Evolutionary conservation across 768 basidiomycete species (phyloP).

Genomic region (Leccinum imitatum): DNA sequence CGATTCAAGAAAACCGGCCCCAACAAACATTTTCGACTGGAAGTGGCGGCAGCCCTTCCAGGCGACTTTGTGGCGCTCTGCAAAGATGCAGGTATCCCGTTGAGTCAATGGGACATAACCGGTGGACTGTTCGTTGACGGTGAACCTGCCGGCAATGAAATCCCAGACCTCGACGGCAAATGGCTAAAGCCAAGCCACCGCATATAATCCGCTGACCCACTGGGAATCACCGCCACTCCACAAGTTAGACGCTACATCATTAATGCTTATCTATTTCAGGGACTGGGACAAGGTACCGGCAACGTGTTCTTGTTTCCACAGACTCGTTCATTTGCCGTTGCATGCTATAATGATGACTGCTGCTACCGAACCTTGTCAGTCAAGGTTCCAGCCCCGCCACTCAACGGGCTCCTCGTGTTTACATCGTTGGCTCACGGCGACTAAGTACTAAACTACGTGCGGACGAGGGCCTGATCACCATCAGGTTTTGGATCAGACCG

Average conservation of each 20-base stretch:
- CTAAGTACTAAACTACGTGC: constrained; percentile 21
- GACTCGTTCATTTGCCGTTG: constrained; percentile 11
- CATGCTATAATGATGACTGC: constrained; percentile 14
- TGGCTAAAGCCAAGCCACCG: constrained; percentile 28
- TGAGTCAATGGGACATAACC: constrained; percentile 36
- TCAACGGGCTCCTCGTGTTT: constrained; percentile 29
- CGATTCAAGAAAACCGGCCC: constrained; percentile 45
- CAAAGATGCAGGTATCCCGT: constrained; percentile 41
- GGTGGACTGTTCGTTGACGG: constrained; percentile 53
- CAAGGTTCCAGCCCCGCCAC: constrained; percentile 25
- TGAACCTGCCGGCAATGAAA: constrained; percentile 32
- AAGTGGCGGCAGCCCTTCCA: constrained; percentile 58
- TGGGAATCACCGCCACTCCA: constrained; percentile 2
- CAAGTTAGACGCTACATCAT: neutral
- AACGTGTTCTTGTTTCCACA: constrained; percentile 21
- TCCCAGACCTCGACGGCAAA: constrained; percentile 41
- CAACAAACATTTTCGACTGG: constrained; percentile 50
- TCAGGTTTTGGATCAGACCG: constrained; percentile 11
- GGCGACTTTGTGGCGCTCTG: constrained; percentile 54
- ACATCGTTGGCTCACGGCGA: constrained; percentile 27
- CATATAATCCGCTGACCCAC: constrained; percentile 12
- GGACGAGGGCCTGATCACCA: constrained; percentile 13
- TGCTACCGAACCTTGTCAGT: constrained; percentile 21
- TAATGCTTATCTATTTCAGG: constrained; percentile 10
- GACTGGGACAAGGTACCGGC: neutral